Conservation (phyloP, 345 rosid species). For the Brassica juncea region DNA sequence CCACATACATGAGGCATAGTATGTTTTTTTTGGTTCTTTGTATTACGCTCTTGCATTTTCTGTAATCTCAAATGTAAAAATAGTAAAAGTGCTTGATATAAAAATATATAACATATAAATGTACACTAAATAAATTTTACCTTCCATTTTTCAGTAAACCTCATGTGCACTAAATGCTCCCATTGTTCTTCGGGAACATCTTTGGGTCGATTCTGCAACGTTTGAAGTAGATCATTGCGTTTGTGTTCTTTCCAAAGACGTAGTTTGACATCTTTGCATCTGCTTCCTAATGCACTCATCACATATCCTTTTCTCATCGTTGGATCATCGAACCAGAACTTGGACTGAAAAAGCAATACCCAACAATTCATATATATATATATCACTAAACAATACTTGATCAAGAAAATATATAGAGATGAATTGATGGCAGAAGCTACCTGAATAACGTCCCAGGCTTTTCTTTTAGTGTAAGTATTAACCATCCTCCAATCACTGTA, state of each 20-base stretch:
- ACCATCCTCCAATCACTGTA: too few relatives aligned
- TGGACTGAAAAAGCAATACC: too few relatives aligned
- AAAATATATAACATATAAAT: neutral
- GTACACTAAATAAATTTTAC: neutral
- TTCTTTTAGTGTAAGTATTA: too few relatives aligned
- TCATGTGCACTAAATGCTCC: neutral
- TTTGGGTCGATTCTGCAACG: neutral
- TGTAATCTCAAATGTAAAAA: neutral
- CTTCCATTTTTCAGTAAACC: neutral
- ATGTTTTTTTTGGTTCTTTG: neutral
- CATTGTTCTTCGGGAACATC: neutral
- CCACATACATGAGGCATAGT: too few relatives aligned
- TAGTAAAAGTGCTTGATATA: neutral
- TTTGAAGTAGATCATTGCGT: neutral
- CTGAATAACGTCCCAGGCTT: too few relatives aligned
- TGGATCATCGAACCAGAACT: too few relatives aligned
- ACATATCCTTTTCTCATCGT: too few relatives aligned
- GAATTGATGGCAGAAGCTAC: neutral
- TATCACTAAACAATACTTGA: too few relatives aligned
- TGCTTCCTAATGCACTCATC: neutral
- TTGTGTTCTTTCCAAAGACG: neutral
- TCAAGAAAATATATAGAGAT: too few relatives aligned
- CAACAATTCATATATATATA: too few relatives aligned
- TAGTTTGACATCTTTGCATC: conserved; percentile 2
- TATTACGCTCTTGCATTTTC: neutral